These are phyloP conservation scores for Lentinus tigrinus DNA, from an alignment of 768 basidiomycete genomes.

Conservation along the genomic window DNA sequence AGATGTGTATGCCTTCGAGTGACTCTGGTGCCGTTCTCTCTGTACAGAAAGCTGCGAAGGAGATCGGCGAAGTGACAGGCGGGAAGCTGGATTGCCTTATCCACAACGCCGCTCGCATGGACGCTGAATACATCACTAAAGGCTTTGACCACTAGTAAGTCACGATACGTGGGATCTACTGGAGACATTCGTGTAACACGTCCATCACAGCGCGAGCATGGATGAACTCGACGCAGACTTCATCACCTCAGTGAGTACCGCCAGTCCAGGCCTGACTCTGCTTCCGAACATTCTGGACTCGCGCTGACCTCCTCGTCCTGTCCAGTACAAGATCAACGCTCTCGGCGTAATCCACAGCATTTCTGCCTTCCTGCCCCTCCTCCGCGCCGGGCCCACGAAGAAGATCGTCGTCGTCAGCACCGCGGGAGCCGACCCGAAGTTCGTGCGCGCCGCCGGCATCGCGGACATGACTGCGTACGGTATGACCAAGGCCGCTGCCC, in stretches of 20 bases:
- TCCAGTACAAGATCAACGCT: conserved; percentile 29
- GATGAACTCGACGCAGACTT: conserved; percentile 15
- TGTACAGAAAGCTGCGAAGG: conserved; percentile 19
- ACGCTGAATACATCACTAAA: conserved; percentile 1
- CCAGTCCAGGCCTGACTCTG: too few species aligned
- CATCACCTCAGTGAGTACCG: conserved; percentile 1
- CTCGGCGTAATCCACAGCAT: conserved; percentile 25
- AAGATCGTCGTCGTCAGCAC: conserved; percentile 35
- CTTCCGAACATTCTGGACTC: background rate
- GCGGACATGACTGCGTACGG: conserved; percentile 28
- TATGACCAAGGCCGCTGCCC: conserved; percentile 37
- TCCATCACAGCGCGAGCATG: background rate
- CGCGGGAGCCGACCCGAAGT: conserved; percentile 30
- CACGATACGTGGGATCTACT: background rate
- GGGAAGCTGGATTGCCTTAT: conserved; percentile 34
- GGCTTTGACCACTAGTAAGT: conserved; percentile 27
- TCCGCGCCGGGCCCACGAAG: conserved; percentile 31
- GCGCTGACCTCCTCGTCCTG: too few species aligned
- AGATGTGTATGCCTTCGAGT: background rate
- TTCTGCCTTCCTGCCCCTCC: conserved; percentile 30
- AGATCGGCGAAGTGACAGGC: conserved; percentile 25
- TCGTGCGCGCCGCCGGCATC: conserved; percentile 17
- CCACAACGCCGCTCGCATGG: conserved; percentile 33
- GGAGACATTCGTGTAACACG: background rate
- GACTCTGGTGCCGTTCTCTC: background rate